A percentile compares a stretch with the other conserved stretches of the same genome.
These are phyloP conservation scores for Mortierella alpina DNA, from an alignment of 192 early-diverging fungal genomes.

Conservation along the genomic window DNA sequence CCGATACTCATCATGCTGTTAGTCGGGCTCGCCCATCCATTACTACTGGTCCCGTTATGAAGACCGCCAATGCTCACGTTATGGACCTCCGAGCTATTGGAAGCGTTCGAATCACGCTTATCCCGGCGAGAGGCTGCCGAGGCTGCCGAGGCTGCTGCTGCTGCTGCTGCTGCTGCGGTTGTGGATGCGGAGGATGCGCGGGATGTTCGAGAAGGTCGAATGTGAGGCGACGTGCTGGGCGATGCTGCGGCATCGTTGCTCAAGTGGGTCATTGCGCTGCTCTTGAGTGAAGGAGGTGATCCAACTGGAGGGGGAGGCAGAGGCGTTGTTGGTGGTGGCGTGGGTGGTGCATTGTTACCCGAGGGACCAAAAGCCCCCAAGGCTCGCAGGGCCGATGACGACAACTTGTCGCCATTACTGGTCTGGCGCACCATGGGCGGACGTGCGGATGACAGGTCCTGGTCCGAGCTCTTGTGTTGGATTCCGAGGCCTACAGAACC, in stretches of 20 bases:
- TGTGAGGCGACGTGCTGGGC: conserved; percentile 6
- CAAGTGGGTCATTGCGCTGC: conserved; percentile 22
- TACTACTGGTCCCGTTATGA: background rate
- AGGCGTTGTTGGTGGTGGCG: conserved; percentile 35
- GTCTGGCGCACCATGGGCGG: background rate
- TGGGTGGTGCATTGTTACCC: conserved; percentile 13
- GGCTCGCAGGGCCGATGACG: conserved; percentile 14
- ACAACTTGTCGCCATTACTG: conserved; percentile 13
- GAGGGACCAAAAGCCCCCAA: conserved; percentile 16
- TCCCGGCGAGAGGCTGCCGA: conserved; percentile 24
- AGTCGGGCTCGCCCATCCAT: conserved; percentile 17
- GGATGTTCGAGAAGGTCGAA: conserved; percentile 8
- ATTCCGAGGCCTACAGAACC: conserved; percentile 25
- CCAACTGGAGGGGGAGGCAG: conserved; percentile 23
- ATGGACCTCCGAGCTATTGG: conserved; percentile 11
- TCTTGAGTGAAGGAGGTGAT: conserved; percentile 26
- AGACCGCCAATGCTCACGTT: background rate
- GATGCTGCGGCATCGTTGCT: background rate
- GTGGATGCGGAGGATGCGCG: too few relatives aligned
- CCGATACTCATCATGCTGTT: conserved; percentile 1
- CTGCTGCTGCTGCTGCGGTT: too few relatives aligned
- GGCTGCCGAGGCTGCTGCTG: background rate
- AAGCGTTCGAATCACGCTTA: conserved; percentile 30
- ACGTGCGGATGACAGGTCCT: conserved; percentile 6
- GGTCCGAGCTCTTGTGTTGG: conserved; percentile 28